phyloP scores from a whole-genome alignment of 495 filamentous ascomycete genomes.

The Xylaria bambusicola region DNA sequence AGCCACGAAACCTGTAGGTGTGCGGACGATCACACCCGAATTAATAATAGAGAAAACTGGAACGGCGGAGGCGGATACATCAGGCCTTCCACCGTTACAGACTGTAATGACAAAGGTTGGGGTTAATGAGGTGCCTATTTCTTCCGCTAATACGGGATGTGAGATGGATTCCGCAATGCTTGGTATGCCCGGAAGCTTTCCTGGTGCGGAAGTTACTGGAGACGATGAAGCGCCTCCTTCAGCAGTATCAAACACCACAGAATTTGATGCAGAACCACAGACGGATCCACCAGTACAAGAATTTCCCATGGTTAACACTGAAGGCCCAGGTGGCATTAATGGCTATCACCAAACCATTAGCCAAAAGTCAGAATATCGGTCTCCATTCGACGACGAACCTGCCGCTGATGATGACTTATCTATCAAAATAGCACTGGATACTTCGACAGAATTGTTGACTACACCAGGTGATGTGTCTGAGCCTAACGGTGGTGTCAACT shows the following conservation, averaged over 20 bases:
- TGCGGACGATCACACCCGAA: conserved; percentile 34
- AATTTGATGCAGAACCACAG: conserved; percentile 72
- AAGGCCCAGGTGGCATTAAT: conserved; percentile 13
- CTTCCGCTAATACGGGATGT: conserved; percentile 6
- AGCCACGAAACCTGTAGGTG: conserved; percentile 24
- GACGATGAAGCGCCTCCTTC: conserved; percentile 50
- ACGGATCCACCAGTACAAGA: conserved; percentile 48
- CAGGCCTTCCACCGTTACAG: conserved; percentile 10
- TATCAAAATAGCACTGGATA: conserved; percentile 44
- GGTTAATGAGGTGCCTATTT: background rate
- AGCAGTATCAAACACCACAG: conserved; percentile 61
- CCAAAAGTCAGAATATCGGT: conserved; percentile 42
- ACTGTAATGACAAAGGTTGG: conserved; percentile 2
- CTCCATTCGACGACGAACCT: conserved; percentile 37
- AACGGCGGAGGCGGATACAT: conserved; percentile 9
- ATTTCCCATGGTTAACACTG: conserved; percentile 27
- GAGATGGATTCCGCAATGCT: conserved; percentile 68
- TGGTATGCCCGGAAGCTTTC: conserved; percentile 63
- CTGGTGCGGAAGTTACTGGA: conserved; percentile 25
- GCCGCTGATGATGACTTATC: conserved; percentile 42
- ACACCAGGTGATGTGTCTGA: conserved; percentile 14
- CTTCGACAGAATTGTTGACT: conserved; percentile 22
- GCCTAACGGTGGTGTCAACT: conserved; percentile 17
- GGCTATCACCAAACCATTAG: conserved; percentile 15
- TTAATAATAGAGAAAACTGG: conserved; percentile 22